These are phyloP conservation scores for Neurospora africana DNA, from an alignment of 495 filamentous ascomycete genomes.

Conservation along the genomic window DNA sequence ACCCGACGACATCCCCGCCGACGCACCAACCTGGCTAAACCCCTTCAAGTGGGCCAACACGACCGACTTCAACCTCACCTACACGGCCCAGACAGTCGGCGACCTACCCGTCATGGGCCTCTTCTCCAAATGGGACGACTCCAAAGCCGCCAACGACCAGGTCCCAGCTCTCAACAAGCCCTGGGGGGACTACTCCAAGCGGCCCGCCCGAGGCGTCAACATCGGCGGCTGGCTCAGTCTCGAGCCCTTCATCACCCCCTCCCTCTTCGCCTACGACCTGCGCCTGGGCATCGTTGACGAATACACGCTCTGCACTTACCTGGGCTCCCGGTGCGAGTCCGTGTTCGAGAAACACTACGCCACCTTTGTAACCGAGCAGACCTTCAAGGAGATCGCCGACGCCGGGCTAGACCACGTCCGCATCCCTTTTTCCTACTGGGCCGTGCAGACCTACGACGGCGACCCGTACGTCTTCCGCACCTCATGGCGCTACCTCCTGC, in stretches of 20 bases:
- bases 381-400: conserved; percentile 71
- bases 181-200: conserved; percentile 65
- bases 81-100: conserved; percentile 75
- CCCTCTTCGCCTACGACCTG: conserved; percentile 66
- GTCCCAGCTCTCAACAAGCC: conserved; percentile 65
- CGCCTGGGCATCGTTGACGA: conserved; percentile 70
- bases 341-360: conserved; percentile 86
- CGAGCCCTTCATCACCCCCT: conserved; percentile 93
- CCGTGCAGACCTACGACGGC: conserved; percentile 69
- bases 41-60: conserved; percentile 93
- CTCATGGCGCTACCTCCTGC: conserved; percentile 87
- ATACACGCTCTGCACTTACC: conserved; percentile 60
- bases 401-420: conserved; percentile 95
- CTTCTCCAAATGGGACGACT: conserved; percentile 79
- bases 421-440: conserved; percentile 94
- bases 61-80: conserved; percentile 86
- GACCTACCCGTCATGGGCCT: conserved; percentile 85
- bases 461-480: conserved; percentile 84
- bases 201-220: conserved; percentile 82
- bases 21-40: conserved; percentile 70
- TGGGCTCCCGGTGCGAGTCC: conserved; percentile 51
- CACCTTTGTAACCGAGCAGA: conserved; percentile 70
- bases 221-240: conserved; percentile 89
- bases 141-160: conserved; percentile 60
- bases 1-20: conserved; percentile 51